Evolutionary conservation across 495 filamentous ascomycete genomes (phyloP).

Genomic region (Tricharina praecox): DNA sequence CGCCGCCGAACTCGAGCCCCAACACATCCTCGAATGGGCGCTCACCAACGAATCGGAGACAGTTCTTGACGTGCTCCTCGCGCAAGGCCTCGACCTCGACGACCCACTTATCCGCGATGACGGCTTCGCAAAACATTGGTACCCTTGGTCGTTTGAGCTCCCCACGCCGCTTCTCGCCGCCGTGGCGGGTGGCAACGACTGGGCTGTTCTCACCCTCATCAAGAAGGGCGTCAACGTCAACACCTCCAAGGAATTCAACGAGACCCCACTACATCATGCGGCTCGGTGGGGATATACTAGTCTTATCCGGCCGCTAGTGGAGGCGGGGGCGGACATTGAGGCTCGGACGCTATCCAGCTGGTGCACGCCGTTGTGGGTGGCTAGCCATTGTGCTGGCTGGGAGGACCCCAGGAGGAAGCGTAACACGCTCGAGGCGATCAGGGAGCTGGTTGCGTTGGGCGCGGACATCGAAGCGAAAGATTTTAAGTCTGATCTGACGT

Average conservation of each 20-base stretch:
- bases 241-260: not conserved
- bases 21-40: not conserved
- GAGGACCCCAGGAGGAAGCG: not conserved
- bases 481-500: not conserved
- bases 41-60: not conserved
- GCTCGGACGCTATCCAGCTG: not conserved
- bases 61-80: not conserved
- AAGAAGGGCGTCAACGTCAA: constrained; percentile 5
- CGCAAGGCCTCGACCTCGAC: not conserved
- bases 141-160: not conserved
- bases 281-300: not conserved
- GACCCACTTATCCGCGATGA: not conserved
- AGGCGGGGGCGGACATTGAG: not conserved
- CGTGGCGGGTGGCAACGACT: constrained; percentile 9
- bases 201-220: constrained; percentile 9
- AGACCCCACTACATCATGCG: constrained; percentile 1
- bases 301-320: not conserved
- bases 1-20: not conserved
- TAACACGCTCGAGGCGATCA: not conserved
- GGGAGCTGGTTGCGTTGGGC: not conserved
- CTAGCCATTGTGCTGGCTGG: not conserved
- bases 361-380: not conserved
- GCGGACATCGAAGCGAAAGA: not conserved
- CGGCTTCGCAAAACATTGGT: not conserved
- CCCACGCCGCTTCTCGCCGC: constrained; percentile 13